Conservation (phyloP, 2,329 filamentous ascomycete species). For the Geosmithia putterillii region DNA sequence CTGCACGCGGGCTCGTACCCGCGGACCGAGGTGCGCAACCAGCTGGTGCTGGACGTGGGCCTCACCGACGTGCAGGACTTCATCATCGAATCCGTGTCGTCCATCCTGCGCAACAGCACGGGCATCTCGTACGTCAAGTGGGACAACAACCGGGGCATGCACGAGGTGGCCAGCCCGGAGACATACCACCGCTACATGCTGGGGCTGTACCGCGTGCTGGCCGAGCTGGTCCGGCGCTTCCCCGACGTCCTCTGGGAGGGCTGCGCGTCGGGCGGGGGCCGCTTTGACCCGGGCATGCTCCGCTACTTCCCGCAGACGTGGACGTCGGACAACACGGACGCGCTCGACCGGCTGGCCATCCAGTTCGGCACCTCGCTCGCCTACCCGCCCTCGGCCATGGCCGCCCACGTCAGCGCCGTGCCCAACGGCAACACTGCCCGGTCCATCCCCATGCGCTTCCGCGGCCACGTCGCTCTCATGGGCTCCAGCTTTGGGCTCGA, state of each 20-base stretch:
- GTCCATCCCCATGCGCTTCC: constrained; percentile 43
- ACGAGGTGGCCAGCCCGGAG: constrained; percentile 42
- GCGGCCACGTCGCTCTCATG: constrained; percentile 56
- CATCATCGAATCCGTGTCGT: constrained; percentile 42
- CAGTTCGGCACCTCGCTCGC: constrained; percentile 52
- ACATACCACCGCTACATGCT: constrained; percentile 49
- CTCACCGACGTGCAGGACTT: constrained; percentile 50
- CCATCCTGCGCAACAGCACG: constrained; percentile 34
- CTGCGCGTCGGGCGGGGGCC: constrained; percentile 51
- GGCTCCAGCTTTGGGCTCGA: constrained; percentile 56
- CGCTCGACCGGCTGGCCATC: constrained; percentile 45
- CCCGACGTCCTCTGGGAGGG: constrained; percentile 54
- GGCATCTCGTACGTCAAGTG: constrained; percentile 52
- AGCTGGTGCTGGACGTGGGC: constrained; percentile 50
- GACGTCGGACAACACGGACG: constrained; percentile 56
- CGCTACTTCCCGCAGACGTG: constrained; percentile 55
- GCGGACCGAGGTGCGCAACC: constrained; percentile 41
- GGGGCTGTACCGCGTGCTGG: constrained; percentile 50
- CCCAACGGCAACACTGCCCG: constrained; percentile 46
- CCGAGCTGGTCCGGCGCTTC: constrained; percentile 44
- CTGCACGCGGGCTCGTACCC: constrained; percentile 43
- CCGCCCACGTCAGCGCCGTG: constrained; percentile 49
- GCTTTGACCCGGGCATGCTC: constrained; percentile 50
- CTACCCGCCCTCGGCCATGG: constrained; percentile 52
- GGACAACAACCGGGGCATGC: constrained; percentile 56